phyloP scores from a whole-genome alignment of 164 flowering plant genomes.

The Kalanchoe fedtschenkoi region DNA sequence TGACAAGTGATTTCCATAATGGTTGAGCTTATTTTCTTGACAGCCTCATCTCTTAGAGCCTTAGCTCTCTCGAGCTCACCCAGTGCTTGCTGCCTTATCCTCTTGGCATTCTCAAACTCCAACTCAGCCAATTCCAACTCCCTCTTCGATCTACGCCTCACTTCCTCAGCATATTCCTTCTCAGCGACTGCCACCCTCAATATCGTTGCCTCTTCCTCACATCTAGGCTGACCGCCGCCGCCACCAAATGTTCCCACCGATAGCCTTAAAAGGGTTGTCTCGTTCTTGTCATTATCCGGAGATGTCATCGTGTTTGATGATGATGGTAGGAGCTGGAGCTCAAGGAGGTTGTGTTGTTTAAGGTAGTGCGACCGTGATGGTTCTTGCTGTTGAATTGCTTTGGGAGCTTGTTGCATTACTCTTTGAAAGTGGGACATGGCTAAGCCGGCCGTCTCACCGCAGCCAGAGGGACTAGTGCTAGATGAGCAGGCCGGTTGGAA shows the following conservation, averaged over 20 bases:
- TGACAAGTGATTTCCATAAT: constrained; percentile 8
- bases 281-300: background rate
- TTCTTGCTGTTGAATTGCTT: background rate
- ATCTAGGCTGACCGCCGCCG: background rate
- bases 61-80: constrained; percentile 8
- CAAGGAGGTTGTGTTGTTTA: constrained; percentile 3
- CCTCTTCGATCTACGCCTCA: constrained; percentile 12
- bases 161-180: constrained; percentile 13
- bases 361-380: background rate
- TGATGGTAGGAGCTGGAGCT: constrained; percentile 7
- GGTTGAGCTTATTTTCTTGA: constrained; percentile 9
- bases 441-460: background rate
- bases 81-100: constrained; percentile 14
- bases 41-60: constrained; percentile 3
- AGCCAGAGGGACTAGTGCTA: constrained; percentile 8
- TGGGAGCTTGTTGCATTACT: constrained; percentile 1
- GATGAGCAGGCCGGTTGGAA: constrained; percentile 4
- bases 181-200: constrained; percentile 11
- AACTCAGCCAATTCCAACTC: constrained; percentile 13
- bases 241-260: background rate
- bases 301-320: background rate
- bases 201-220: background rate
- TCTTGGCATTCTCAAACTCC: constrained; percentile 14
- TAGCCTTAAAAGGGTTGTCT: background rate
- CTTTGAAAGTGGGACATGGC: background rate